A percentile compares a stretch with the other conserved stretches of the same genome.
Conservation (phyloP, 495 filamentous ascomycete species). For the Darksidea phi region DNA sequence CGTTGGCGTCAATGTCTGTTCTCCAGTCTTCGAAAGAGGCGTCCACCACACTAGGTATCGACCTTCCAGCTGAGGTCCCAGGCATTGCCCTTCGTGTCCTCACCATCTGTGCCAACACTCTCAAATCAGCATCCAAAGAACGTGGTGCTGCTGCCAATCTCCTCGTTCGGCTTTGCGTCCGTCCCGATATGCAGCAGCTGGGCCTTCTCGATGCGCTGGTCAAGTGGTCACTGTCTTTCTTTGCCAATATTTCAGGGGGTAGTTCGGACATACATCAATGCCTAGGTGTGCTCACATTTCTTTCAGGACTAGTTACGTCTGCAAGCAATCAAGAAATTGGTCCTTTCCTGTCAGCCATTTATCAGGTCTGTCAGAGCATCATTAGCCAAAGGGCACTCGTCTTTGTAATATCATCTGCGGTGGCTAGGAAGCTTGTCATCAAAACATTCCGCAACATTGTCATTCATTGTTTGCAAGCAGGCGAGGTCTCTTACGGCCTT, state of each 20-base stretch:
- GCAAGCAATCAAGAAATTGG: conserved; percentile 55
- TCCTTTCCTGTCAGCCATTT: conserved; percentile 52
- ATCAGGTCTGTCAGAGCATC: conserved; percentile 53
- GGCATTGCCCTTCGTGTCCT: conserved; percentile 69
- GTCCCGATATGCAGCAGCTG: conserved; percentile 81
- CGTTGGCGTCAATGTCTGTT: conserved; percentile 79
- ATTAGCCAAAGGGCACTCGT: conserved; percentile 44
- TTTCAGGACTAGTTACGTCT: conserved; percentile 67
- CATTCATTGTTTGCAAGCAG: conserved; percentile 57
- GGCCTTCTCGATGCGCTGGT: conserved; percentile 65
- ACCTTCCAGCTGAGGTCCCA: conserved; percentile 58
- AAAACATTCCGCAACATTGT: conserved; percentile 76
- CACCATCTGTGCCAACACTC: conserved; percentile 65
- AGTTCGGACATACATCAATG: conserved; percentile 54
- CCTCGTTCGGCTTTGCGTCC: conserved; percentile 75
- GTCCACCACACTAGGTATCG: conserved; percentile 40
- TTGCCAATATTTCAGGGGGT: conserved; percentile 45
- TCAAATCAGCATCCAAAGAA: conserved; percentile 77
- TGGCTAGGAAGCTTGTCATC: conserved; percentile 74
- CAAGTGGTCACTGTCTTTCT: conserved; percentile 62
- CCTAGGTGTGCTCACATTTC: conserved; percentile 74
- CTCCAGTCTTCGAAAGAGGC: conserved; percentile 28
- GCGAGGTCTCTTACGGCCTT: conserved; percentile 21
- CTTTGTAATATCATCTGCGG: conserved; percentile 64
- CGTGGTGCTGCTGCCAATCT: conserved; percentile 78